Evolutionary conservation across 208 protist genomes (phyloP).

Genomic region (Crithidia brevicula): DNA sequence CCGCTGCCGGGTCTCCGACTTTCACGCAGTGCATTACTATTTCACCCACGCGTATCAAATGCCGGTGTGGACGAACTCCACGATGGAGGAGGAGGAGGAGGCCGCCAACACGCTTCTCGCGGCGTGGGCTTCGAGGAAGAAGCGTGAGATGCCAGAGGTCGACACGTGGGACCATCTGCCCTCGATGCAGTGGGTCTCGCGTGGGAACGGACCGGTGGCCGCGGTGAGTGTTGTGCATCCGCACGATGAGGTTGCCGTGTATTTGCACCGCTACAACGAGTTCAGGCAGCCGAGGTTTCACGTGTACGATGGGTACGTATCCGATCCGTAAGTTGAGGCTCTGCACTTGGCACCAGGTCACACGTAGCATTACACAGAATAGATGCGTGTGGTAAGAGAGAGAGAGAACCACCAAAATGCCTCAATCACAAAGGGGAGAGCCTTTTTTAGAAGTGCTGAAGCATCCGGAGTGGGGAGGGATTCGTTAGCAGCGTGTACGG

Average conservation of each 20-base stretch:
- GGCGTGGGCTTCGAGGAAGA: conserved; percentile 2
- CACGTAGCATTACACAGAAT: too few relatives aligned
- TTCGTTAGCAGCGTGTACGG: too few relatives aligned
- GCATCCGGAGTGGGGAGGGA: too few relatives aligned
- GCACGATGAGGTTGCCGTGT: neutral
- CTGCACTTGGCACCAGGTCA: too few relatives aligned
- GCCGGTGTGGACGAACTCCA: neutral
- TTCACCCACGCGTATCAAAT: neutral
- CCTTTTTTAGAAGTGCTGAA: too few relatives aligned
- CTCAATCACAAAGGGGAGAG: too few relatives aligned
- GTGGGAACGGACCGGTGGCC: neutral
- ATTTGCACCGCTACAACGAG: neutral
- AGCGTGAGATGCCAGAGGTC: neutral
- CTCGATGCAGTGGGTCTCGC: neutral
- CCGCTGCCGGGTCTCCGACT: neutral
- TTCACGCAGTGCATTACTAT: conserved; percentile 3
- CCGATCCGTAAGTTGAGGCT: neutral
- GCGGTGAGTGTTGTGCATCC: neutral
- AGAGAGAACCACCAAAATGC: too few relatives aligned
- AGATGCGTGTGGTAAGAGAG: too few relatives aligned
- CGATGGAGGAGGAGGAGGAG: neutral
- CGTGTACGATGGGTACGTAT: neutral
- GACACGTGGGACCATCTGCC: conserved; percentile 1
- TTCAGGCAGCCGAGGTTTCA: neutral
- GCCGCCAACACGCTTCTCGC: neutral